Percentiles rank a stretch among this genome's conserved stretches.
Evolutionary conservation across 495 filamentous ascomycete genomes (phyloP).

Genomic region (Usnea hakonensis): DNA sequence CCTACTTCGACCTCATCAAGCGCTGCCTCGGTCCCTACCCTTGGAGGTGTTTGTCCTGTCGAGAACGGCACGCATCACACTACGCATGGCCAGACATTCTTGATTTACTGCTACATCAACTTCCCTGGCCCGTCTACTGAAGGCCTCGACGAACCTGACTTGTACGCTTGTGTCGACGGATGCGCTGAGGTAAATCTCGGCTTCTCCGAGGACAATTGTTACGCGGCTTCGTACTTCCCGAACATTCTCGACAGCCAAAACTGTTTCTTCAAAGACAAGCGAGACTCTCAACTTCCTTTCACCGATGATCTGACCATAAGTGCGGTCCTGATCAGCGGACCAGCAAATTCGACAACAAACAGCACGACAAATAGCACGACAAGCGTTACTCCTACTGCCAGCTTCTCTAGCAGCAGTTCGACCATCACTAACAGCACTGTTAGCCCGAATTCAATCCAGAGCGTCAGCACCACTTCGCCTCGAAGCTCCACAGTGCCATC

Average conservation of each 20-base stretch:
- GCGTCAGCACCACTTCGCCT: background rate
- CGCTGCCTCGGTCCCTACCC: background rate
- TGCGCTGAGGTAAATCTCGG: constrained; percentile 15
- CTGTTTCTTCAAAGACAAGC: constrained; percentile 8
- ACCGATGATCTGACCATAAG: constrained; percentile 4
- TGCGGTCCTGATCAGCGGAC: constrained; percentile 3
- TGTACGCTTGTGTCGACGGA: constrained; percentile 12
- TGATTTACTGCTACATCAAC: constrained; percentile 9
- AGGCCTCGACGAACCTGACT: constrained; percentile 8
- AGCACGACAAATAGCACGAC: constrained; percentile 2
- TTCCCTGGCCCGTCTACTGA: constrained; percentile 10
- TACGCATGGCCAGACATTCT: constrained; percentile 12
- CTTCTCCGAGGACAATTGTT: constrained; percentile 14
- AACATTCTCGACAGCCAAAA: background rate
- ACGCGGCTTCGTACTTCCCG: constrained; percentile 11
- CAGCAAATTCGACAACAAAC: background rate
- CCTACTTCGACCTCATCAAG: background rate
- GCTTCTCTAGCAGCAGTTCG: background rate
- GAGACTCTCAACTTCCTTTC: background rate
- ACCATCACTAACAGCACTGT: background rate
- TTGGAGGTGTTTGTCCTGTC: constrained; percentile 8
- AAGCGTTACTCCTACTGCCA: background rate
- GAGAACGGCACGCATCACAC: constrained; percentile 12
- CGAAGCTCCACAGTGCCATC: background rate
- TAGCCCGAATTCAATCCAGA: background rate